phyloP scores from a whole-genome alignment of 768 basidiomycete genomes.

The Collybia nuda region DNA sequence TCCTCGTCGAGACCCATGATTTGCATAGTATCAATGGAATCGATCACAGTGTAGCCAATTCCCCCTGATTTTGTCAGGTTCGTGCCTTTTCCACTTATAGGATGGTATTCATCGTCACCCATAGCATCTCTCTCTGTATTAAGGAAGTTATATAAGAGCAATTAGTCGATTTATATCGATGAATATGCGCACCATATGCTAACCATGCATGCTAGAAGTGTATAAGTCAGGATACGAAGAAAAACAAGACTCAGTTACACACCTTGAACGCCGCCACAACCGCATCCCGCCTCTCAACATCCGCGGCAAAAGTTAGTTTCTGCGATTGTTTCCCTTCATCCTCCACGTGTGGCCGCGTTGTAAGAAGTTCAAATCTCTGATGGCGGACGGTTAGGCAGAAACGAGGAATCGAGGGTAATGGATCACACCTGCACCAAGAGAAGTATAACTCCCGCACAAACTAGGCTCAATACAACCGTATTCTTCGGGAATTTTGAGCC shows the following conservation, averaged over 20 bases:
- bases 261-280: slow-evolving; percentile 82
- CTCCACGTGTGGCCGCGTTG: no score
- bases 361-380: no score
- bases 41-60: slow-evolving; percentile 89
- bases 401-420: no score
- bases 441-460: no score
- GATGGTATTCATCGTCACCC: slow-evolving; percentile 92
- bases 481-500: no score
- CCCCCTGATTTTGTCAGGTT: slow-evolving; percentile 79
- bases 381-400: no score
- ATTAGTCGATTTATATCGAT: no score
- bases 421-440: no score
- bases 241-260: slow-evolving; percentile 15
- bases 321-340: no score
- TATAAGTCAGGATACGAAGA: slow-evolving; percentile 5
- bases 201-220: slow-evolving; percentile 74
- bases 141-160: neutral
- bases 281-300: slow-evolving; percentile 63
- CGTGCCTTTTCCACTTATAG: slow-evolving; percentile 68
- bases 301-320: slow-evolving; percentile 33
- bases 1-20: slow-evolving; percentile 85
- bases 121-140: slow-evolving; percentile 84
- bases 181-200: slow-evolving; percentile 59
- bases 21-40: slow-evolving; percentile 87
- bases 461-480: no score